Percentiles rank a stretch among this genome's conserved stretches.
These are phyloP conservation scores for Pythium periplocum DNA, from an alignment of 352 stramenopile species.

Conservation along the genomic window DNA sequence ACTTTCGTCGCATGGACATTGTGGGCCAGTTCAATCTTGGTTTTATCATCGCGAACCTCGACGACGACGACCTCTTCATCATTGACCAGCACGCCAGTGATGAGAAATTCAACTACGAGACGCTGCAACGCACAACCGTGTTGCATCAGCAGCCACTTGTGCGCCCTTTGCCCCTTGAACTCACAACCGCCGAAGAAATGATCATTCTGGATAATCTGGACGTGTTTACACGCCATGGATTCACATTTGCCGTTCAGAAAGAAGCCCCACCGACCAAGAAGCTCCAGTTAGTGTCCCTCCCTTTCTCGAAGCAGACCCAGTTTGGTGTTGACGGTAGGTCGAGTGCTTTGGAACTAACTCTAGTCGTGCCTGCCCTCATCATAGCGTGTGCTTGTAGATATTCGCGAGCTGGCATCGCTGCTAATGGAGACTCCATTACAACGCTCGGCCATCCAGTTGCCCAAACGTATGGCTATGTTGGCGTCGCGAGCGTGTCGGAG, in stretches of 20 bases:
- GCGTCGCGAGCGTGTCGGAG: conserved; percentile 92
- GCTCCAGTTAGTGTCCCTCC: conserved; percentile 72
- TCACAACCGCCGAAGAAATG: conserved; percentile 92
- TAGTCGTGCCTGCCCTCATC: too few species aligned
- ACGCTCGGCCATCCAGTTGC: conserved; percentile 70
- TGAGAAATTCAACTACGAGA: conserved; percentile 87
- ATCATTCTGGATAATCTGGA: conserved; percentile 91
- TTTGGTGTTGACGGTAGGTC: conserved; percentile 72
- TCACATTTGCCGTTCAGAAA: conserved; percentile 68
- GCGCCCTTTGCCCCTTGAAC: conserved; percentile 85
- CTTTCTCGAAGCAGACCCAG: conserved; percentile 84
- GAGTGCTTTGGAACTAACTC: too few species aligned
- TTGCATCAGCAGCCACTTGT: conserved; percentile 96
- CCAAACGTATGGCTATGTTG: conserved; percentile 96
- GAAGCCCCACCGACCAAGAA: conserved; percentile 46
- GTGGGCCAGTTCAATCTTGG: conserved; percentile 98
- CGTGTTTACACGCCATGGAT: conserved; percentile 95
- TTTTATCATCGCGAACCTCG: conserved; percentile 92
- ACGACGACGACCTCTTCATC: conserved; percentile 93
- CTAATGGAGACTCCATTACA: conserved; percentile 60
- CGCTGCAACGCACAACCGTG: conserved; percentile 73
- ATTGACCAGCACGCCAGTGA: conserved; percentile 99
- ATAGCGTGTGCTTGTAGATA: conserved; percentile 37
- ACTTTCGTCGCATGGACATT: conserved; percentile 91
- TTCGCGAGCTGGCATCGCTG: conserved; percentile 84